Conservation (phyloP, 2,329 filamentous ascomycete species). For the Cladosporium colombiae region DNA sequence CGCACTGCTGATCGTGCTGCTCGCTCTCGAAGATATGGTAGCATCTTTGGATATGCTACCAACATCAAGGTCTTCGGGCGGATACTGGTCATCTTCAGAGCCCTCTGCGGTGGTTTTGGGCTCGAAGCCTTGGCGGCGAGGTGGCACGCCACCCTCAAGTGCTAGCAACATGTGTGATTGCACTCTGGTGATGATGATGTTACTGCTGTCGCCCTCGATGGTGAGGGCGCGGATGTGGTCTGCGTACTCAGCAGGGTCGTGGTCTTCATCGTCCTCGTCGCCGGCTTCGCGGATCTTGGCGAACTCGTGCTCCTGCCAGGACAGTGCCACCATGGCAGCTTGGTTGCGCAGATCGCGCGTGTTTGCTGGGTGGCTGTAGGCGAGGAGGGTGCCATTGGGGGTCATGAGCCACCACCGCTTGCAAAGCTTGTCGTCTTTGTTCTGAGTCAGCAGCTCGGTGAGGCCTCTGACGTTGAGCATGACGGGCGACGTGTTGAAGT, state of each 20-base stretch:
- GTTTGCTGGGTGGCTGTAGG: conserved; percentile 51
- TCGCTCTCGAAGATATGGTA: conserved; percentile 35
- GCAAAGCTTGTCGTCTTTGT: conserved; percentile 46
- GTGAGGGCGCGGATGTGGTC: conserved; percentile 45
- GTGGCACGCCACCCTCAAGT: conserved; percentile 50
- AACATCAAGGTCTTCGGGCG: conserved; percentile 22
- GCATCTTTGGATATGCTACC: conserved; percentile 18
- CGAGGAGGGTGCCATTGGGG: conserved; percentile 52
- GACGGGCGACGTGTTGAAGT: conserved; percentile 2
- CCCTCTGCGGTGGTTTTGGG: conserved; percentile 49
- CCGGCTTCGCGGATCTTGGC: conserved; percentile 16
- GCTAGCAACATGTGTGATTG: conserved; percentile 51
- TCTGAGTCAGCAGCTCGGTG: conserved; percentile 45
- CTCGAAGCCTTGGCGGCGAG: conserved; percentile 38
- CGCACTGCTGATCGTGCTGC: conserved; percentile 27
- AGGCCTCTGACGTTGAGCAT: conserved; percentile 49
- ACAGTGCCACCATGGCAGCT: conserved; percentile 50
- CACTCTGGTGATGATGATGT: conserved; percentile 49
- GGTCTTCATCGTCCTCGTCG: conserved; percentile 24
- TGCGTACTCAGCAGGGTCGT: conserved; percentile 24
- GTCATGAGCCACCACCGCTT: conserved; percentile 52
- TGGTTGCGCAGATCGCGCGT: conserved; percentile 52
- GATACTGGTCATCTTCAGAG: conserved; percentile 40
- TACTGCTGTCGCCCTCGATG: conserved; percentile 48
- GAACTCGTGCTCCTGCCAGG: conserved; percentile 49